Evolutionary conservation across 805 yeast species (phyloP).

Genomic region (Lipomyces oligophaga): DNA sequence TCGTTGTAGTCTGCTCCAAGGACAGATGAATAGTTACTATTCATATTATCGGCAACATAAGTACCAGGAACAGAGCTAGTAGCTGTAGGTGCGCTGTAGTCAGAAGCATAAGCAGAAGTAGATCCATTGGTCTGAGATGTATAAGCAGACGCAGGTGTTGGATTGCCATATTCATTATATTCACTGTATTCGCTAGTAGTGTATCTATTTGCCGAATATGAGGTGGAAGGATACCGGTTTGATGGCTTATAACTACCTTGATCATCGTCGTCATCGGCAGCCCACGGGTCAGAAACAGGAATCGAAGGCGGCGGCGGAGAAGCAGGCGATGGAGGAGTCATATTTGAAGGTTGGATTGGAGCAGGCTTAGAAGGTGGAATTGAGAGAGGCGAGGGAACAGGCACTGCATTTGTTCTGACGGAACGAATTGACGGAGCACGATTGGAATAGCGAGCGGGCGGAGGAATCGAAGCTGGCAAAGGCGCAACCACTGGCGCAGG

Average conservation of each 20-base stretch:
- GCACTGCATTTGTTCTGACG: constrained; percentile 1
- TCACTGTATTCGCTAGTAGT: not conserved
- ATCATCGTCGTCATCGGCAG: constrained; percentile 12
- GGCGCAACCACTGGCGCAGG: constrained; percentile 5
- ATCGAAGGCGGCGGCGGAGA: constrained; percentile 25
- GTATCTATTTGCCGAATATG: not conserved
- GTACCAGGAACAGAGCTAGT: not conserved
- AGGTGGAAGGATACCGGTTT: constrained; percentile 3
- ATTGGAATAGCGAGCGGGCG: not conserved
- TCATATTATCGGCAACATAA: constrained; percentile 2
- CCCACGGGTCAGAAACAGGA: constrained; percentile 25
- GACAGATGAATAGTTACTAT: constrained; percentile 25
- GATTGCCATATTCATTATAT: not conserved
- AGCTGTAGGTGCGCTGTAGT: not conserved
- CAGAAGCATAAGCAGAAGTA: not conserved
- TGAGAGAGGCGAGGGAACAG: not conserved
- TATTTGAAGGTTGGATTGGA: too few species aligned
- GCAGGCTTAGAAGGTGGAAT: constrained; percentile 11
- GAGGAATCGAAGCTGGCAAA: not conserved
- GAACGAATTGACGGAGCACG: constrained; percentile 2
- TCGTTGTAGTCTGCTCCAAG: constrained; percentile 29
- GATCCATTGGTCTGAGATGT: not conserved
- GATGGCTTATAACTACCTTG: constrained; percentile 5
- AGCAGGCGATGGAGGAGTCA: constrained; percentile 28
- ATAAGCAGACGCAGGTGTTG: constrained; percentile 6